Evolutionary conservation across 2,329 filamentous ascomycete species (phyloP).

Genomic region (Pseudopyricularia javanii): DNA sequence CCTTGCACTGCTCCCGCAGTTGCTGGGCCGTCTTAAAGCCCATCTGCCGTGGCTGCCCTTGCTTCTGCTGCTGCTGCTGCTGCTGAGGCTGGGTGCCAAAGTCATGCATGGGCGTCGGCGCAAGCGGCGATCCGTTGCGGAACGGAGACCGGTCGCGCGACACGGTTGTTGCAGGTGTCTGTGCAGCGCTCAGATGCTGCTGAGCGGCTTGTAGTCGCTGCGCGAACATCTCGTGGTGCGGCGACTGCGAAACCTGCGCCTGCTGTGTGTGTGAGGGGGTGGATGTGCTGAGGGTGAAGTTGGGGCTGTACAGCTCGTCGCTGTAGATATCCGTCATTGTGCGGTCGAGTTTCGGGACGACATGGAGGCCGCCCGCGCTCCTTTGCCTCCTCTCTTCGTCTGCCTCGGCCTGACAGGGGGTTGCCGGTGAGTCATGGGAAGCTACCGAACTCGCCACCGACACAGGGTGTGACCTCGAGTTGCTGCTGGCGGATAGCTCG

Average conservation of each 20-base stretch:
- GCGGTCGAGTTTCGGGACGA: slow-evolving; percentile 65
- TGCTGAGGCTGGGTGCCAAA: slow-evolving; percentile 11
- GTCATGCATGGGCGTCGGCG: slow-evolving; percentile 33
- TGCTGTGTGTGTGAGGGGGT: slow-evolving; percentile 30
- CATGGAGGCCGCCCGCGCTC: slow-evolving; percentile 42
- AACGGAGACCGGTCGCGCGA: slow-evolving; percentile 71
- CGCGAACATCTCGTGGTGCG: slow-evolving; percentile 51
- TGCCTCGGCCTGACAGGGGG: slow-evolving; percentile 34
- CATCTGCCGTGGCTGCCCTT: slow-evolving; percentile 13
- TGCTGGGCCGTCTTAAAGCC: slow-evolving; percentile 43
- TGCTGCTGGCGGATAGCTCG: slow-evolving; percentile 25
- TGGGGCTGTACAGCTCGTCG: slow-evolving; percentile 74
- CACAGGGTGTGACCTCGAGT: slow-evolving; percentile 33
- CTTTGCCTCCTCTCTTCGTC: slow-evolving; percentile 35
- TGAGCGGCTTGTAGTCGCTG: slow-evolving; percentile 72
- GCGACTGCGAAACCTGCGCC: slow-evolving; percentile 32
- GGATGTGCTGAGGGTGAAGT: slow-evolving; percentile 45
- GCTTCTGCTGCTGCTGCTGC: slow-evolving; percentile 6
- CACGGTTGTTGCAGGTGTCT: slow-evolving; percentile 32
- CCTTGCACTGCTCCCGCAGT: slow-evolving; percentile 48
- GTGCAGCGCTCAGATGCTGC: slow-evolving; percentile 51
- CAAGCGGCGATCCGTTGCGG: slow-evolving; percentile 54
- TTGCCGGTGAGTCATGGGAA: slow-evolving; percentile 44
- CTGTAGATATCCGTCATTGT: slow-evolving; percentile 78
- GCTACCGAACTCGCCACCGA: slow-evolving; percentile 45